Conservation (phyloP, 768 basidiomycete genomes). For the Ephemerocybe angulata region DNA sequence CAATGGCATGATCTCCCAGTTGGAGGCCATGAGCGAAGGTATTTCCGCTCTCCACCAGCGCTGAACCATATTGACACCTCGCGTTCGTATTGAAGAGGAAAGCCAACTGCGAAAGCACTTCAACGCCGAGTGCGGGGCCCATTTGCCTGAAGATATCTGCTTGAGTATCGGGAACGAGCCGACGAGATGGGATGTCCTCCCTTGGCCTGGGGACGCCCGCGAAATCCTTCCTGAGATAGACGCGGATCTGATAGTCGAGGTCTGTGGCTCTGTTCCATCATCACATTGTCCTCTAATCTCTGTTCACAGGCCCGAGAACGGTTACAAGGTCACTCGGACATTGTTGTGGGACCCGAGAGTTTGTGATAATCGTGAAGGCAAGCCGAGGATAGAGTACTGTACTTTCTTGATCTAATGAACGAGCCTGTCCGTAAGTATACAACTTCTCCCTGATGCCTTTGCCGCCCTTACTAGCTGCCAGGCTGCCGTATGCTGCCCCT, state of each 20-base stretch:
- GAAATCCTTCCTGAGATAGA: conserved; percentile 65
- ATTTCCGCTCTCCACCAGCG: background rate
- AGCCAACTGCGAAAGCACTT: conserved; percentile 59
- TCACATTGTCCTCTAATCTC: background rate
- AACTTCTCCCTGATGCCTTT: too few species aligned
- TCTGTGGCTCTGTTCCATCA: conserved; percentile 18
- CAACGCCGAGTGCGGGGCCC: conserved; percentile 66
- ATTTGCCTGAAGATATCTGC: conserved; percentile 78
- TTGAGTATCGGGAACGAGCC: conserved; percentile 72
- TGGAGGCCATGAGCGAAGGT: conserved; percentile 69
- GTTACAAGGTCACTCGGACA: background rate
- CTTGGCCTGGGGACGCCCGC: conserved; percentile 47
- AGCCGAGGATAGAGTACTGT: too few species aligned
- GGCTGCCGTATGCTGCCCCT: too few species aligned
- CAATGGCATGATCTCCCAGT: conserved; percentile 57
- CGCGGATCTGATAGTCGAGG: conserved; percentile 55
- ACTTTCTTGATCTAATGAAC: background rate
- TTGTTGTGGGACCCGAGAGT: conserved; percentile 8
- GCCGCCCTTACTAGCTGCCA: too few species aligned
- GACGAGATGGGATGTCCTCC: conserved; percentile 66
- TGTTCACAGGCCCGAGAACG: conserved; percentile 4
- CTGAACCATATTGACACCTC: too few species aligned
- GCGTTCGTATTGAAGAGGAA: too few species aligned
- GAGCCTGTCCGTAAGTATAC: background rate
- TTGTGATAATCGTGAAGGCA: too few species aligned